Conservation (phyloP, 2,329 filamentous ascomycete species). For the Cercospora sesami region DNA sequence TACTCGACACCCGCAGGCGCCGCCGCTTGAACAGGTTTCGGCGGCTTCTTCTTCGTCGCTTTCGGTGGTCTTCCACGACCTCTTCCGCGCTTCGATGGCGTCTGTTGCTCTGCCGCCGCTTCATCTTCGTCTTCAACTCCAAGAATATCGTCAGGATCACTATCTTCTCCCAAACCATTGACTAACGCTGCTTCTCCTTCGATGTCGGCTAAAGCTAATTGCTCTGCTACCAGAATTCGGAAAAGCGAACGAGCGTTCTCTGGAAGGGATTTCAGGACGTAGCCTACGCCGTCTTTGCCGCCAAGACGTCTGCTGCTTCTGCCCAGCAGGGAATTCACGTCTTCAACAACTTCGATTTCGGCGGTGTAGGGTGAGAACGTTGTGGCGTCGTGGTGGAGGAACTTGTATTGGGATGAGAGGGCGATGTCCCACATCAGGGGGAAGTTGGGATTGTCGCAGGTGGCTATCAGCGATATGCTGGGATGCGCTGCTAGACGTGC, state of each 20-base stretch:
- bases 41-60: constrained; percentile 13
- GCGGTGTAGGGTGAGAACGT: constrained; percentile 75
- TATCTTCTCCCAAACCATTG: constrained; percentile 37
- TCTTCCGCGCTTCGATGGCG: constrained; percentile 32
- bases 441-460: constrained; percentile 85
- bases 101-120: constrained; percentile 30
- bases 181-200: constrained; percentile 52
- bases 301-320: constrained; percentile 76
- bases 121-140: constrained; percentile 39
- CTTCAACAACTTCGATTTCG: constrained; percentile 83
- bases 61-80: constrained; percentile 30
- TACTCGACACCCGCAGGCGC: constrained; percentile 71
- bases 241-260: constrained; percentile 91
- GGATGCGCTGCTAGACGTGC: constrained; percentile 74
- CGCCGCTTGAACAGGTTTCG: constrained; percentile 16
- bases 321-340: constrained; percentile 83
- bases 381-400: constrained; percentile 90
- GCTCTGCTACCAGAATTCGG: constrained; percentile 78
- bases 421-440: constrained; percentile 85
- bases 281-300: constrained; percentile 87
- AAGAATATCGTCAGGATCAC: constrained; percentile 31
- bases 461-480: constrained; percentile 71
- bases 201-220: constrained; percentile 62
- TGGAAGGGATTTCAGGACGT: constrained; percentile 84
- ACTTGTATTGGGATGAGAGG: constrained; percentile 77